Evolutionary conservation across 352 stramenopile genomes (phyloP).

Genomic region (Elongisporangium undulatum): DNA sequence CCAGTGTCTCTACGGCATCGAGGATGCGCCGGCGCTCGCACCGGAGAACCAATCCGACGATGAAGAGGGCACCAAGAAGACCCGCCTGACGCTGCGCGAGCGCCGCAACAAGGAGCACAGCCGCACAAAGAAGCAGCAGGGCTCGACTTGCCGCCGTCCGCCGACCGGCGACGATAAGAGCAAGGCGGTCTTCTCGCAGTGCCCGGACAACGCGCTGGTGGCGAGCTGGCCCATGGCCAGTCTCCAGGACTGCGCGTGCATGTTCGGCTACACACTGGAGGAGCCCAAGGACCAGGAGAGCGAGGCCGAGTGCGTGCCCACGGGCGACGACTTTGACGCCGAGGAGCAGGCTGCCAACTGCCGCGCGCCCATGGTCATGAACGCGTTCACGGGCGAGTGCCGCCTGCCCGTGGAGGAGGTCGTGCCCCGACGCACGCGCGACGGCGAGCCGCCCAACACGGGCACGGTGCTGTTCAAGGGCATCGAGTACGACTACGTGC

Average conservation of each 20-base stretch:
- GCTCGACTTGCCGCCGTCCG: constrained; percentile 20
- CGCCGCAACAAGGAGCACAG: constrained; percentile 17
- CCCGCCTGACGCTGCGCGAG: constrained; percentile 4
- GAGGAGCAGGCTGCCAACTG: constrained; percentile 43
- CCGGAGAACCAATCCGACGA: constrained; percentile 8
- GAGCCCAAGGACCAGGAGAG: constrained; percentile 10
- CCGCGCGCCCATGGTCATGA: constrained; percentile 32
- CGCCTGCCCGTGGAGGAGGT: constrained; percentile 66
- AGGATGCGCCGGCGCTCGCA: constrained; percentile 10
- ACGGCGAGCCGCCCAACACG: constrained; percentile 9
- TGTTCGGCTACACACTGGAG: constrained; percentile 22
- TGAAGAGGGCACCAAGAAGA: constrained; percentile 10
- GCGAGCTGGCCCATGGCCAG: constrained; percentile 40
- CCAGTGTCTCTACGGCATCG: constrained; percentile 61
- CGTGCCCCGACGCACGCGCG: constrained; percentile 3
- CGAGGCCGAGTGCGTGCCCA: constrained; percentile 27
- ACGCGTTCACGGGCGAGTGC: constrained; percentile 46
- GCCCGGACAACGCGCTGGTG: constrained; percentile 39
- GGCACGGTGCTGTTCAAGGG: constrained; percentile 62
- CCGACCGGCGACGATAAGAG: constrained; percentile 11
- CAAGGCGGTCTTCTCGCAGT: constrained; percentile 28
- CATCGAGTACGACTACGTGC: constrained; percentile 80
- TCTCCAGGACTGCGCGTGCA: constrained; percentile 36
- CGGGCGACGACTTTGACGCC: constrained; percentile 11
- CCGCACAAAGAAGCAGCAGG: constrained; percentile 8